A percentile compares a stretch with the other conserved stretches of the same genome.
phyloP scores from a whole-genome alignment of 2,329 filamentous ascomycete species.

The Emericellopsis atlantica region DNA sequence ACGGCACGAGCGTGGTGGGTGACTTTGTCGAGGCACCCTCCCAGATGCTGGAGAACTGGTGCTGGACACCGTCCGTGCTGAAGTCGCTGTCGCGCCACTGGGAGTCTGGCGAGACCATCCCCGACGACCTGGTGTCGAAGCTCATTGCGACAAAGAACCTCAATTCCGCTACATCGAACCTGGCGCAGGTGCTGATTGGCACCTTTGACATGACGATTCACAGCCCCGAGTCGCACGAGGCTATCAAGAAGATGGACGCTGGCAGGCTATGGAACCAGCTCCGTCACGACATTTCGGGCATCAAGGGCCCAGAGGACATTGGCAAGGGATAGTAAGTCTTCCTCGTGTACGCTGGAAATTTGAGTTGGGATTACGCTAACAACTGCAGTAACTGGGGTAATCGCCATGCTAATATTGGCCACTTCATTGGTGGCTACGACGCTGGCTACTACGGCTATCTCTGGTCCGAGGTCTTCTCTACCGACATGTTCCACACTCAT shows the following conservation, averaged over 20 bases:
- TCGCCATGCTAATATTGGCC: slow-evolving; percentile 69
- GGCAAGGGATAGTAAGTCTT: slow-evolving; percentile 39
- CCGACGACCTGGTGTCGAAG: slow-evolving; percentile 61
- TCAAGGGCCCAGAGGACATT: slow-evolving; percentile 60
- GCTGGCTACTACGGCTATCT: slow-evolving; percentile 72
- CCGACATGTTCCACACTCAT: slow-evolving; percentile 75
- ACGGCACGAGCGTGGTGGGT: slow-evolving; percentile 52
- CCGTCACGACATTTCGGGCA: slow-evolving; percentile 56
- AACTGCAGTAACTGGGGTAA: slow-evolving; percentile 54
- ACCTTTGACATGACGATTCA: slow-evolving; percentile 79
- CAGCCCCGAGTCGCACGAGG: slow-evolving; percentile 54
- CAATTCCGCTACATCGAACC: slow-evolving; percentile 67
- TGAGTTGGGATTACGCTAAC: slow-evolving; percentile 11
- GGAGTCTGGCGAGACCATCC: slow-evolving; percentile 55
- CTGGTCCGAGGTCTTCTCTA: slow-evolving; percentile 67
- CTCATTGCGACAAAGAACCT: slow-evolving; percentile 69
- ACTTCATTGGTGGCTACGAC: slow-evolving; percentile 75
- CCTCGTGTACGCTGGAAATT: background rate
- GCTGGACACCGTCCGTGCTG: slow-evolving; percentile 55
- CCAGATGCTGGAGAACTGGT: slow-evolving; percentile 69
- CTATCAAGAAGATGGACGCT: slow-evolving; percentile 52
- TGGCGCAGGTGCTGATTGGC: slow-evolving; percentile 68
- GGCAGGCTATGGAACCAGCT: slow-evolving; percentile 60
- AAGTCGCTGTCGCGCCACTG: slow-evolving; percentile 62
- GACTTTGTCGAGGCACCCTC: slow-evolving; percentile 63